Base-by-base conservation (phyloP, 805 yeast genomes). In the Lipomyces anomalus region DNA sequence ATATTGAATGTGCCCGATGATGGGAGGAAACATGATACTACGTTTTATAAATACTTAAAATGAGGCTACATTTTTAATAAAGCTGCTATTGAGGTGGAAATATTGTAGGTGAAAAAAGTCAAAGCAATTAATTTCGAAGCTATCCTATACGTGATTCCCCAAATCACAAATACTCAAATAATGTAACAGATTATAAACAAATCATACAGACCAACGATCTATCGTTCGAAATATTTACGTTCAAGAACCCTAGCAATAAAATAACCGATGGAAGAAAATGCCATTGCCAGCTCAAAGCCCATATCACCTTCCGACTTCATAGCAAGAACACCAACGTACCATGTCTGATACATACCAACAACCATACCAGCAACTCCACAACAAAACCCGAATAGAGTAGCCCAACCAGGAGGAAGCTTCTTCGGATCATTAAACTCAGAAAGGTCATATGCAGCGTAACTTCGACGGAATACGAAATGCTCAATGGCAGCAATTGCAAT, bases 351-450 rank as follows among this genome's bases (percentile, higher is more conserved):
- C 95, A 89, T 87, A 56, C 97, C 96, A 39, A 85, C 47, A 7
- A 79, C 95, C 32, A 80, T 85, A 65, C 95, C 96, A 26, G 82
- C 89, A 38, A 74, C 82, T 63, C 95, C 96, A 55, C 82, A 77
- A 64, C 84, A 74, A 71, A 88, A 80, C 2, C 84, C 95, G 55
- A 79, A 65, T 16, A 77, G 65, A 52, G 95, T 95, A 1, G 96
- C 94, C 42, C 66, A 57, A 45, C 96, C 96, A 33, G 80, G 66
- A 35, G 95, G 95, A 53, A 82, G 71, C 43, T 73, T 67, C 23
- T 68, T 62, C 60, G 71, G 69, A 56, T 80, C 77, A 54, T 76
- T 65, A 73, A 80, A 83, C 55, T 74, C 76, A 35, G 71, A 76
- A 52, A 80, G 70, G 61, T 83, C 76, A 67, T 86, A 85, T 50